Conservation (phyloP, 257 asterid species). For the Avicennia marina region DNA sequence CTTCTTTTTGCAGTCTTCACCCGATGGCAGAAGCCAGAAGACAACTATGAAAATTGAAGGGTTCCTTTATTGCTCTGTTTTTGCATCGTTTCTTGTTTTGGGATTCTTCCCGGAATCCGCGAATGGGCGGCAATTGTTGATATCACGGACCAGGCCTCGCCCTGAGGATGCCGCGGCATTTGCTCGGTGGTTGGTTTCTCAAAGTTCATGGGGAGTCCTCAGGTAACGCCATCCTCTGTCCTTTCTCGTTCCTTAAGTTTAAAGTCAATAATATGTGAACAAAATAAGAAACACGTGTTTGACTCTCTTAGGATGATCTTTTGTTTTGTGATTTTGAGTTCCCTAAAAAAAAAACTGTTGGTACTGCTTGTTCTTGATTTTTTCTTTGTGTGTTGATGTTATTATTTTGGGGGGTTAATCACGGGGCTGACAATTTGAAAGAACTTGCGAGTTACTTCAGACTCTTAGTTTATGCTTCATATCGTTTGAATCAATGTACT, state of each 20-base stretch:
- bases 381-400: too few species aligned
- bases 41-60: slow-evolving; percentile 18
- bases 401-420: too few species aligned
- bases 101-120: slow-evolving; percentile 31
- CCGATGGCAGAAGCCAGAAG: too few species aligned
- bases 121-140: slow-evolving; percentile 44
- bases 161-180: slow-evolving; percentile 58
- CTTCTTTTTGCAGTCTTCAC: not conserved
- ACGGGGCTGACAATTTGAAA: too few species aligned
- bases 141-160: slow-evolving; percentile 38
- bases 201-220: slow-evolving; percentile 84
- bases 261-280: too few species aligned
- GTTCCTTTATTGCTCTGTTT: slow-evolving; percentile 9
- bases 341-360: not conserved
- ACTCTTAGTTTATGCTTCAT: not conserved
- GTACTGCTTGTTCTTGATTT: not conserved
- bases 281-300: too few species aligned
- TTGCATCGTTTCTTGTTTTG: slow-evolving; percentile 22
- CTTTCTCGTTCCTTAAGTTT: not conserved
- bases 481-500: too few species aligned
- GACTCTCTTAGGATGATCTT: not conserved
- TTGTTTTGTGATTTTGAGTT: not conserved
- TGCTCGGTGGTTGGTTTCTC: slow-evolving; percentile 93
- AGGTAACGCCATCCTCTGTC: slow-evolving; percentile 24
- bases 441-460: not conserved